Base-by-base conservation (phyloP, 1,284 basidiomycete genomes). In the Tilletia indica region DNA sequence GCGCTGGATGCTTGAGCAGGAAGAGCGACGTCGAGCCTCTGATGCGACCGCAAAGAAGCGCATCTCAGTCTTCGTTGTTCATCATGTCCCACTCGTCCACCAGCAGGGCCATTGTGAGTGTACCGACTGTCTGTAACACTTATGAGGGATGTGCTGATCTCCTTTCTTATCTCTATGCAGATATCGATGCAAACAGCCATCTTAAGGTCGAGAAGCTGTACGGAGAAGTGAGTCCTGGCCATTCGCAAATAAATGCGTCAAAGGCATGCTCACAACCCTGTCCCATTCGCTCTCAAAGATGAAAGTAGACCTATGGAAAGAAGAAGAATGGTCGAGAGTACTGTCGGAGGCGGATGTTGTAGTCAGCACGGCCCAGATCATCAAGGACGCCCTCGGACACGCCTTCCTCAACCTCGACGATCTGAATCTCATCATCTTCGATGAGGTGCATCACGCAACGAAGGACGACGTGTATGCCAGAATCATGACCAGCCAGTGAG, bases 61-160 rank as follows among this genome's bases (percentile, higher is more conserved):
- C 12, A 64, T 70, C 42, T 72, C 73, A 0, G 72, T 77, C 49
- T 75, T 78, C 70, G 68, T 76, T 9, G 78, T 79, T 61, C 77
- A 78, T 54, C 73, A 75, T 8, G 78, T 80, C 1, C 78, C 78
- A 3, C 77, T 80, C 31, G 78, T 80, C 5, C 76, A 78, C 47
- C 79, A 80, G 58, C 79, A 80, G 56, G 77, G 75, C 47, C 42
- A 64, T 36, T 64, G 56, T 58, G 56, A 58, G 56, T 34, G 19
- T 8, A 14, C 14, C 14, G 14, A 14, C 8, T n/a, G 6, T 25
- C 14, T 14, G 56, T 21, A 19, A 54, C n/a, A 12, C 12, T 4
- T 19, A 2, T 25, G 16, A 19, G 19, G 56, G 34, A 54, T 8
- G 25, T 54, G 6, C n/a, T 58, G 42, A 45, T 58, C 14, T 25